phyloP scores from a whole-genome alignment of 2,329 filamentous ascomycete species.

The Alternaria sp. region DNA sequence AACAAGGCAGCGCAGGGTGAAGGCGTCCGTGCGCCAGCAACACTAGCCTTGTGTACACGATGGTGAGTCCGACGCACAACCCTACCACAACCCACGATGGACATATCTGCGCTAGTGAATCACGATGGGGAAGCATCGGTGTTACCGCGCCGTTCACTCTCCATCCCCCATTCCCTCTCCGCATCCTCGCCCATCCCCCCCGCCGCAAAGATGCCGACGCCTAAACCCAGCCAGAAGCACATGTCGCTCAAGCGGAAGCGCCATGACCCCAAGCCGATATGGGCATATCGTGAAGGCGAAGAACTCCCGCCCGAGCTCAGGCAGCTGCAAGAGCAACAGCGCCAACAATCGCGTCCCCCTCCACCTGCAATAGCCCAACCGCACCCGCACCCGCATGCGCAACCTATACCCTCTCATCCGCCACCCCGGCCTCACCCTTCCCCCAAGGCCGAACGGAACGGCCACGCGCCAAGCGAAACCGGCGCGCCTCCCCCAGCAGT shows the following conservation, averaged over 20 bases:
- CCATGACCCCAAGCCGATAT: constrained; percentile 49
- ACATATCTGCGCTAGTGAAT: constrained; percentile 49
- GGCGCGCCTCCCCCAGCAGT: constrained; percentile 19
- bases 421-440: constrained; percentile 24
- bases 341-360: constrained; percentile 35
- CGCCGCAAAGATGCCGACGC: constrained; percentile 41
- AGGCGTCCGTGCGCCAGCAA: constrained; percentile 17
- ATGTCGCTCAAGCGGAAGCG: constrained; percentile 49
- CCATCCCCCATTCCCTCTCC: constrained; percentile 38
- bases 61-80: constrained; percentile 21
- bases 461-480: constrained; percentile 23
- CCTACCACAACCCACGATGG: constrained; percentile 45
- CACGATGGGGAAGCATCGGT: constrained; percentile 42
- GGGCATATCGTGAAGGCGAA: constrained; percentile 46
- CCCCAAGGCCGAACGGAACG: constrained; percentile 32
- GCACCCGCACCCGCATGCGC: constrained; percentile 27
- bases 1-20: constrained; percentile 8
- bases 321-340: constrained; percentile 35
- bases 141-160: constrained; percentile 45
- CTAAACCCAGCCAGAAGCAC: constrained; percentile 34
- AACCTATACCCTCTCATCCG: constrained; percentile 28
- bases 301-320: constrained; percentile 37
- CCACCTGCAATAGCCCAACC: constrained; percentile 28
- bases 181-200: constrained; percentile 42
- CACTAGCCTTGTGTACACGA: constrained; percentile 20